Percentiles rank a stretch among this genome's conserved stretches.
phyloP scores from a whole-genome alignment of 148 eudicot species.

The Vaccinium darrowii region DNA sequence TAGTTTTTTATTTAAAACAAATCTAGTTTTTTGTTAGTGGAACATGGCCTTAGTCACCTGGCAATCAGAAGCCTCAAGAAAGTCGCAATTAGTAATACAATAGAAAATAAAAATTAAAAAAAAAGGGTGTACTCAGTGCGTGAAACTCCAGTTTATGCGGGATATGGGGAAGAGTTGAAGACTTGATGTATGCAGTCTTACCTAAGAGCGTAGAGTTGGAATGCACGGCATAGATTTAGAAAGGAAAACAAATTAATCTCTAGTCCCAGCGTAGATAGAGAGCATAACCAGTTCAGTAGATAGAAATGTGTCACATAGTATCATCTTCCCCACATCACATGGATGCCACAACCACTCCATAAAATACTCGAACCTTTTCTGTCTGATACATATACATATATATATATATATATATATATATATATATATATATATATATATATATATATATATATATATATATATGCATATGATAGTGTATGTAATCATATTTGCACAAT shows the following conservation, averaged over 20 bases:
- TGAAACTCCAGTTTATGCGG: too few species aligned
- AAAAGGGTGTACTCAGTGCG: too few species aligned
- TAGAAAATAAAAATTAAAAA: not conserved
- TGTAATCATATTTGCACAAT: not conserved
- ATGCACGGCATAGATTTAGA: not conserved
- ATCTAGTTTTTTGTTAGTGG: too few species aligned
- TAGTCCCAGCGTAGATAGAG: too few species aligned
- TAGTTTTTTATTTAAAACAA: too few species aligned
- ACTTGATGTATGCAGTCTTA: too few species aligned
- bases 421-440: not conserved
- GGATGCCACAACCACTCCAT: constrained; percentile 15
- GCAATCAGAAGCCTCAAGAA: too few species aligned
- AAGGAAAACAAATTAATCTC: not conserved
- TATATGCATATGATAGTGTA: not conserved
- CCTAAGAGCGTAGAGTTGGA: not conserved
- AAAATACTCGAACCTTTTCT: not conserved
- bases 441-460: not conserved
- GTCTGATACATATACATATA: not conserved
- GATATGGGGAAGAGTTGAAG: too few species aligned
- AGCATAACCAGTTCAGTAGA: too few species aligned
- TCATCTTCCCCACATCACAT: constrained; percentile 9
- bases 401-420: not conserved
- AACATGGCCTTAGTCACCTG: too few species aligned
- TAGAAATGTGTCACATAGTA: not conserved
- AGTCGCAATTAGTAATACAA: not conserved